Evolutionary conservation across 257 asterid genomes (phyloP).

Genomic region (Solanum rostratum): DNA sequence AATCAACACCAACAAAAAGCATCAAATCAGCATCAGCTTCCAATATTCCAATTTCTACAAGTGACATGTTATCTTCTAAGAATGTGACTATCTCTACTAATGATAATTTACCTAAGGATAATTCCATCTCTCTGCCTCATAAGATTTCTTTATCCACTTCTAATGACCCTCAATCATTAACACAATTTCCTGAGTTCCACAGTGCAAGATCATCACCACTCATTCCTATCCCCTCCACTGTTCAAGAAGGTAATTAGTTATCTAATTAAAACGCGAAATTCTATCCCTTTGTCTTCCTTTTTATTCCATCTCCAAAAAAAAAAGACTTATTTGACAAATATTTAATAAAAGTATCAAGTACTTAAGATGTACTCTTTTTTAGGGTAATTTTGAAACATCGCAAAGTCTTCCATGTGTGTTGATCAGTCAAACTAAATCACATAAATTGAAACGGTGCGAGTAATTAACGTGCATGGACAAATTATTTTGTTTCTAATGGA

Average conservation of each 20-base stretch:
- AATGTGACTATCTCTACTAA: neutral
- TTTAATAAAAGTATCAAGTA: no score
- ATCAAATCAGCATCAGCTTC: slow-evolving; percentile 8
- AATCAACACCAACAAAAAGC: neutral
- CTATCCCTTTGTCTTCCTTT: no score
- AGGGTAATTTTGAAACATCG: no score
- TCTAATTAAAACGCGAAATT: neutral
- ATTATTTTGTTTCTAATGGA: neutral
- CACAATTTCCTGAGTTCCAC: slow-evolving; percentile 4
- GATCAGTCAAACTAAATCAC: no score
- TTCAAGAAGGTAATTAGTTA: slow-evolving; percentile 39
- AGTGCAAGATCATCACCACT: slow-evolving; percentile 28
- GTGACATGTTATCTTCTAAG: neutral
- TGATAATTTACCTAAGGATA: neutral
- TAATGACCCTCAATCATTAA: slow-evolving; percentile 10
- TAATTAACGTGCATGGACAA: neutral
- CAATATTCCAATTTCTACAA: neutral
- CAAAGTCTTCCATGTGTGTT: no score
- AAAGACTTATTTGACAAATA: no score
- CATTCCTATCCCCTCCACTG: slow-evolving; percentile 33
- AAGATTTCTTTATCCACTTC: neutral
- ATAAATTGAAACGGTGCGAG: no score
- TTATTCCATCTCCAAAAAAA: no score
- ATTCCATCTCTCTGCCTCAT: neutral
- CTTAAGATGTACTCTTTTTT: no score